Evolutionary conservation across 345 rosid genomes (phyloP).

Genomic region (Atalantia buxifolia): DNA sequence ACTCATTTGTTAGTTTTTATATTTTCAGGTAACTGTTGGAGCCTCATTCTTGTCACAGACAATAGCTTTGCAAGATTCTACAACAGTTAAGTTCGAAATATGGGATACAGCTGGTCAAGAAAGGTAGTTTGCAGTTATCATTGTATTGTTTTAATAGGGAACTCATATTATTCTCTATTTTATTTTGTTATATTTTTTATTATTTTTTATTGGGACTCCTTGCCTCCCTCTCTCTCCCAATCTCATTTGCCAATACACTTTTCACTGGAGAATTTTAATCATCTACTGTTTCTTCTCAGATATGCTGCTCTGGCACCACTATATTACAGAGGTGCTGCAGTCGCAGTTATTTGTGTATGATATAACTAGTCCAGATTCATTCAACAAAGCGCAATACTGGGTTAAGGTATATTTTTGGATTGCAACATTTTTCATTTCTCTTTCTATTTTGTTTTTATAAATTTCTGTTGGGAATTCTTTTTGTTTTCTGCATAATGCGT

Average conservation of each 20-base stretch:
- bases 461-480: not conserved
- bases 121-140: slow-evolving; percentile 46
- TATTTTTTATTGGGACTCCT: not conserved
- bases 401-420: slow-evolving; percentile 63
- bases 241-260: not conserved
- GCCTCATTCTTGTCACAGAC: slow-evolving; percentile 98
- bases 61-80: slow-evolving; percentile 93
- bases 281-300: slow-evolving; percentile 31
- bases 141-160: not conserved
- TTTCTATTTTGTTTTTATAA: not conserved
- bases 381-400: slow-evolving; percentile 94
- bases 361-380: slow-evolving; percentile 92
- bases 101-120: slow-evolving; percentile 99
- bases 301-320: slow-evolving; percentile 98
- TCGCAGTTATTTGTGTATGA: slow-evolving; percentile 93
- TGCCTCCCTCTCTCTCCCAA: not conserved
- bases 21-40: slow-evolving; percentile 90
- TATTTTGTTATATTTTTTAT: not conserved
- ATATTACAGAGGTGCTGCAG: slow-evolving; percentile 96
- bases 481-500: not conserved
- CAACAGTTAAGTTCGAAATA: slow-evolving; percentile 95
- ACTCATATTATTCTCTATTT: slow-evolving; percentile 8
- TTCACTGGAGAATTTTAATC: slow-evolving; percentile 2
- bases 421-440: not conserved
- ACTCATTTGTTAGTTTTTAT: slow-evolving; percentile 14